Percentiles rank a stretch among this genome's conserved stretches.
Evolutionary conservation across 345 rosid species (phyloP).

Genomic region (Turritis glabra): DNA sequence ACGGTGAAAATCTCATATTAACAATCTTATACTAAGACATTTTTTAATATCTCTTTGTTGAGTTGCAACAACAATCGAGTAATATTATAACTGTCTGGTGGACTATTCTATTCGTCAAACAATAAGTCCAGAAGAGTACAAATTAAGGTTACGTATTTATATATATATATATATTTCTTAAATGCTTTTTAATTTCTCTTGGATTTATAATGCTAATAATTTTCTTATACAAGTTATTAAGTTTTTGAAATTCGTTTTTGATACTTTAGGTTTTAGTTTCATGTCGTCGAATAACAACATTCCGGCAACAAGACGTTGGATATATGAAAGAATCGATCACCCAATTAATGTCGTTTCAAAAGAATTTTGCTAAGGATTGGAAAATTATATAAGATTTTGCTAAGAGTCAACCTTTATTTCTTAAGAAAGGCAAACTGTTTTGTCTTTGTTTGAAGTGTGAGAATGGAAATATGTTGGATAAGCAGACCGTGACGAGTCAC

Average conservation of each 20-base stretch:
- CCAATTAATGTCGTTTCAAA: not conserved
- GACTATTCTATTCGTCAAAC: not conserved
- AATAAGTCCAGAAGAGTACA: no score
- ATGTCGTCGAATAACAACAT: not conserved
- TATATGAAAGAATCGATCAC: slow-evolving; percentile 5
- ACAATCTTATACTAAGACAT: no score
- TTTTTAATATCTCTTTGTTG: no score
- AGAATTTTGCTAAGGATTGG: not conserved
- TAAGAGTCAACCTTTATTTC: slow-evolving; percentile 7
- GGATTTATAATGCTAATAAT: not conserved
- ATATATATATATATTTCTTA: no score
- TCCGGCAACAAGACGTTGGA: not conserved
- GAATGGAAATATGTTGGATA: not conserved
- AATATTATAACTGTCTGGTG: no score
- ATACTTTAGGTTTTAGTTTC: not conserved
- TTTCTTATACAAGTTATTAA: not conserved
- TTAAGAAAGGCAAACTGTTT: not conserved
- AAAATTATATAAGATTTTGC: not conserved
- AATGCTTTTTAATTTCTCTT: no score
- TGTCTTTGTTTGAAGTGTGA: not conserved
- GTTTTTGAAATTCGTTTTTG: not conserved
- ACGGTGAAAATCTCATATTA: no score
- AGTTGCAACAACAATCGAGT: no score
- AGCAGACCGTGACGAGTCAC: not conserved
- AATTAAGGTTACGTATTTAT: no score